Evolutionary conservation across 192 early-diverging fungal species (phyloP), one percentile per base, ranked within the genome.

Genomic region (Spizellomyces punctatus): DNA sequence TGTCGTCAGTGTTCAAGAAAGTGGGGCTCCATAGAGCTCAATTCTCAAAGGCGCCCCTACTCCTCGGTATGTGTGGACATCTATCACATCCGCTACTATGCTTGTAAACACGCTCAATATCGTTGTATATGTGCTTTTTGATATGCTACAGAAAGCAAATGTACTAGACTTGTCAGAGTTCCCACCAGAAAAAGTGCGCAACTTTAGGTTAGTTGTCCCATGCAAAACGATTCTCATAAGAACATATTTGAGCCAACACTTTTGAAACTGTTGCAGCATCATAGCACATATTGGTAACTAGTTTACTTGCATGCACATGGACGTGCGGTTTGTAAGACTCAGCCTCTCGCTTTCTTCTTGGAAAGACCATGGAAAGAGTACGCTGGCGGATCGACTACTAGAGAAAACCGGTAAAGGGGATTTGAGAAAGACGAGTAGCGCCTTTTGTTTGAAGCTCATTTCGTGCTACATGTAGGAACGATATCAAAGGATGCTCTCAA

Each of bases 381-480:
- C 96, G 10, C 82, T 99, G 16, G 95, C 96, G 6, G 95, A 99
- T 77, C 79, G 96, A 36, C 68, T 99, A 59, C 81, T 99, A n/a
- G 96, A 99, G 77, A 75, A 91, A 6, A 94, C 96, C 10, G 89
- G 76, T 36, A 36, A 36, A n/a, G n/a, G n/a, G n/a, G n/a, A 36
- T 36, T 36, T 73, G 44, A 41, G 52, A 16, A 65, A 64, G 16
- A 16, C 17, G 3, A 36, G 49, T 19, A 36, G 52, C 41, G 68
- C 36, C 27, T 47, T 50, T 17, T 55, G 12, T 22, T 10, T 27
- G 59, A 22, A 36, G 12, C 59, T 61, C 12, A 22, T 12, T 9
- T 19, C 19, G 12, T 17, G 59, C 4, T 5, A 46, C 14, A 14
- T 36, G 7, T 66, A 68, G 78, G 91, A 1, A 93, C 93, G 5